phyloP scores from a whole-genome alignment of 495 filamentous ascomycete species.

The Trichoderma asperelloides region DNA sequence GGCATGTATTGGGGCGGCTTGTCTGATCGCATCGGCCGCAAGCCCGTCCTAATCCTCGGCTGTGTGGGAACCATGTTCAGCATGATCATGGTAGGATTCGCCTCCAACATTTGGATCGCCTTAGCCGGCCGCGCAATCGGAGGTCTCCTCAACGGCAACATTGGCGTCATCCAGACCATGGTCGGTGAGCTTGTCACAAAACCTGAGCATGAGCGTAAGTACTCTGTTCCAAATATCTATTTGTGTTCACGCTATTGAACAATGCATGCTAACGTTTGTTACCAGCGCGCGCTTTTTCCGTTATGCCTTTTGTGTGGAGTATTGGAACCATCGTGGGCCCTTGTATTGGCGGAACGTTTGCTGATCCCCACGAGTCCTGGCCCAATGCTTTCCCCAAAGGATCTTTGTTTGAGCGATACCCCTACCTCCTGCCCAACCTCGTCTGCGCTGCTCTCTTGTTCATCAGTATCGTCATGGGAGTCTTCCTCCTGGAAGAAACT shows the following conservation, averaged over 20 bases:
- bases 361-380: constrained; percentile 60
- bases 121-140: constrained; percentile 65
- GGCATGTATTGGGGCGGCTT: constrained; percentile 80
- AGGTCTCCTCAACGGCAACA: constrained; percentile 77
- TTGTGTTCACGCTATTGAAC: constrained; percentile 6
- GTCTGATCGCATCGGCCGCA: constrained; percentile 74
- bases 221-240: not conserved
- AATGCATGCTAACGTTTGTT: constrained; percentile 20
- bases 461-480: constrained; percentile 64
- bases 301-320: constrained; percentile 83
- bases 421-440: constrained; percentile 75
- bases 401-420: constrained; percentile 63
- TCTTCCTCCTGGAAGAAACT: constrained; percentile 66
- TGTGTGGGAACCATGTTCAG: constrained; percentile 73
- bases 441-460: constrained; percentile 65
- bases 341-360: constrained; percentile 70
- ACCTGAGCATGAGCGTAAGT: constrained; percentile 74
- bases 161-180: constrained; percentile 89
- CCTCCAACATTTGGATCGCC: constrained; percentile 70
- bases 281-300: constrained; percentile 64
- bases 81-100: constrained; percentile 73
- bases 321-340: constrained; percentile 80
- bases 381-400: constrained; percentile 53
- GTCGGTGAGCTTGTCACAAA: constrained; percentile 72
- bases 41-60: constrained; percentile 72